A percentile compares a stretch with the other conserved stretches of the same genome.
Conservation (phyloP, 768 basidiomycete genomes). For the Flagelloscypha sp. region DNA sequence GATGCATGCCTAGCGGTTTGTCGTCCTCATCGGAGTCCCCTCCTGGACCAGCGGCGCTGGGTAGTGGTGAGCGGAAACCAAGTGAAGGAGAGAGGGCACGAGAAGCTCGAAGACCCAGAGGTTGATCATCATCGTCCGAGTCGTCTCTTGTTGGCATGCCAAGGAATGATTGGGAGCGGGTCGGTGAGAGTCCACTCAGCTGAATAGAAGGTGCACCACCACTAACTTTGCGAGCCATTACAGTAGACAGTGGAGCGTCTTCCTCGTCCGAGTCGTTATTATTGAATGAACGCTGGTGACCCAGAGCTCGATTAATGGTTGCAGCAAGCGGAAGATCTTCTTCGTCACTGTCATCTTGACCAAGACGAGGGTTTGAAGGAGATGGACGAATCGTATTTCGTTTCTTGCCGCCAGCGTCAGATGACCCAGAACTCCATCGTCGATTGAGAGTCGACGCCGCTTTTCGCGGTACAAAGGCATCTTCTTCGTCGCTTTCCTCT, state of each 20-base stretch:
- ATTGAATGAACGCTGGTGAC: constrained; percentile 33
- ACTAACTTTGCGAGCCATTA: constrained; percentile 42
- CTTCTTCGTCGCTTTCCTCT: constrained; percentile 63
- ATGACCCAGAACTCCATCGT: too few relatives aligned
- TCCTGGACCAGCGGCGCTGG: constrained; percentile 16
- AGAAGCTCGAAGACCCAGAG: constrained; percentile 63
- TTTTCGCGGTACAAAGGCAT: too few relatives aligned
- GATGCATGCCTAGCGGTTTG: constrained; percentile 61
- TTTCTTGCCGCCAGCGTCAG: too few relatives aligned
- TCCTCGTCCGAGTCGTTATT: constrained; percentile 58
- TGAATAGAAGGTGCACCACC: constrained; percentile 37
- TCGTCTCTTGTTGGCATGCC: constrained; percentile 26
- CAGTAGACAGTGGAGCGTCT: constrained; percentile 58
- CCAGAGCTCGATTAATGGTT: constrained; percentile 50
- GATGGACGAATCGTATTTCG: constrained; percentile 36
- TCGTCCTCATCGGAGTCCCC: constrained; percentile 56
- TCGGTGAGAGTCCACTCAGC: constrained; percentile 25
- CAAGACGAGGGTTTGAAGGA: constrained; percentile 3
- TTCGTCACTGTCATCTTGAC: constrained; percentile 51
- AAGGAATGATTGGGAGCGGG: constrained; percentile 10
- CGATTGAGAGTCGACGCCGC: too few relatives aligned
- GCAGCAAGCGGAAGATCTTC: constrained; percentile 74
- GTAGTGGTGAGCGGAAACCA: constrained; percentile 8
- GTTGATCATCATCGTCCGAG: constrained; percentile 63
- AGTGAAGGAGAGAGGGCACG: constrained; percentile 24